Conservation (phyloP, 1,284 basidiomycete species). For the Rhodotorula sp. region DNA sequence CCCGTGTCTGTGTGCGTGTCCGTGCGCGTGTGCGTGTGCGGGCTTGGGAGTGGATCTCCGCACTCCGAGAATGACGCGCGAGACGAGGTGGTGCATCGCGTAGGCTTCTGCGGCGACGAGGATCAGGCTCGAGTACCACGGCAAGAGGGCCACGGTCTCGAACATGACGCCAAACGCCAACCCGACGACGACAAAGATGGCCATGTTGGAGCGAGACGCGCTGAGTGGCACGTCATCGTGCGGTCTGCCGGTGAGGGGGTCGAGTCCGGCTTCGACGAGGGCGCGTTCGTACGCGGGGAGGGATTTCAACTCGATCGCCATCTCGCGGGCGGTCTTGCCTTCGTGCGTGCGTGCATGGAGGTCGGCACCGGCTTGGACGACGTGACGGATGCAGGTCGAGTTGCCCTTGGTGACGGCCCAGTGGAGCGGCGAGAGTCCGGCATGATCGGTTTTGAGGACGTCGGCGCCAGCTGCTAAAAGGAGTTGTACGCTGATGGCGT, state of each 20-base stretch:
- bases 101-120: conserved; percentile 74
- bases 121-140: conserved; percentile 84
- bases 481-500: conserved; percentile 89
- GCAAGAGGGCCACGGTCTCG: conserved; percentile 72
- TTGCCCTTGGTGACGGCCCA: conserved; percentile 99
- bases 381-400: conserved; percentile 71
- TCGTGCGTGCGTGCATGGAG: conserved; percentile 66
- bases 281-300: conserved; percentile 82
- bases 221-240: conserved; percentile 31
- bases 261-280: conserved; percentile 67
- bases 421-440: conserved; percentile 85
- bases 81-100: conserved; percentile 84
- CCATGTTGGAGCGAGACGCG: conserved; percentile 67
- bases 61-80: conserved; percentile 70
- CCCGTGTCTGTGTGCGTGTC: conserved; percentile 9
- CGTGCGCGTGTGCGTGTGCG: too few relatives aligned
- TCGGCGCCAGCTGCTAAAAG: conserved; percentile 84
- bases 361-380: conserved; percentile 76
- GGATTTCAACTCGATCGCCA: conserved; percentile 91
- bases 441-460: conserved; percentile 69
- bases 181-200: conserved; percentile 77
- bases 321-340: conserved; percentile 85
- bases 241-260: conserved; percentile 42
- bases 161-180: conserved; percentile 79
- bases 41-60: conserved; percentile 11